A percentile compares a stretch with the other conserved stretches of the same genome.
Evolutionary conservation across 2,329 filamentous ascomycete species (phyloP).

Genomic region (Hypoxylon sp.): DNA sequence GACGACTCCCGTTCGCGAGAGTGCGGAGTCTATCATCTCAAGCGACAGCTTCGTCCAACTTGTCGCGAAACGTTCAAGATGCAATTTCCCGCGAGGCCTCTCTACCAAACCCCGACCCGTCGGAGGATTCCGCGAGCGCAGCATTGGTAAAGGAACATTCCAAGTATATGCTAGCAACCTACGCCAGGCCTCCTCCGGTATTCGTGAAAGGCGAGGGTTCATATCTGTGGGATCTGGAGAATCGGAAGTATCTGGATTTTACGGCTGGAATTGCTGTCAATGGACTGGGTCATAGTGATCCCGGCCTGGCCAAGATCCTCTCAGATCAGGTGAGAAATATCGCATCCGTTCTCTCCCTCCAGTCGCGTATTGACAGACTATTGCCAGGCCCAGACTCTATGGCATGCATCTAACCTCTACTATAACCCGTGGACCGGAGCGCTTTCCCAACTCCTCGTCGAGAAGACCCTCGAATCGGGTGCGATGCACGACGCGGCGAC

Average conservation of each 20-base stretch:
- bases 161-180: conserved; percentile 96
- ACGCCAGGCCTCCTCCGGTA: conserved; percentile 89
- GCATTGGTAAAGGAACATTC: conserved; percentile 81
- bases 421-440: conserved; percentile 96
- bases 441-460: conserved; percentile 86
- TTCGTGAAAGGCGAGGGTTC: conserved; percentile 91
- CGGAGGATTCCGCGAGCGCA: conserved; percentile 66
- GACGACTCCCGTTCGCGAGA: conserved; percentile 42
- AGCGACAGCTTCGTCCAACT: conserved; percentile 48
- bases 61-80: conserved; percentile 47
- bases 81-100: conserved; percentile 51
- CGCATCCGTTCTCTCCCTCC: conserved; percentile 6
- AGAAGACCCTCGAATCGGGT: conserved; percentile 83
- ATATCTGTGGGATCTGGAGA: conserved; percentile 91
- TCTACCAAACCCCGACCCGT: conserved; percentile 54
- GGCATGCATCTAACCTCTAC: conserved; percentile 97
- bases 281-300: conserved; percentile 90
- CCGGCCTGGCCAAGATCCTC: conserved; percentile 81
- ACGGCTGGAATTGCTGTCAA: conserved; percentile 97
- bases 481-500: conserved; percentile 85
- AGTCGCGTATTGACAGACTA: conserved; percentile 16
- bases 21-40: conserved; percentile 49
- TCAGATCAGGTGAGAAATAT: conserved; percentile 75
- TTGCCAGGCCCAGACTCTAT: conserved; percentile 76
- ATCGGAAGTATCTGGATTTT: conserved; percentile 91